Conservation (phyloP, 495 filamentous ascomycete species). For the Cercophora scortea region DNA sequence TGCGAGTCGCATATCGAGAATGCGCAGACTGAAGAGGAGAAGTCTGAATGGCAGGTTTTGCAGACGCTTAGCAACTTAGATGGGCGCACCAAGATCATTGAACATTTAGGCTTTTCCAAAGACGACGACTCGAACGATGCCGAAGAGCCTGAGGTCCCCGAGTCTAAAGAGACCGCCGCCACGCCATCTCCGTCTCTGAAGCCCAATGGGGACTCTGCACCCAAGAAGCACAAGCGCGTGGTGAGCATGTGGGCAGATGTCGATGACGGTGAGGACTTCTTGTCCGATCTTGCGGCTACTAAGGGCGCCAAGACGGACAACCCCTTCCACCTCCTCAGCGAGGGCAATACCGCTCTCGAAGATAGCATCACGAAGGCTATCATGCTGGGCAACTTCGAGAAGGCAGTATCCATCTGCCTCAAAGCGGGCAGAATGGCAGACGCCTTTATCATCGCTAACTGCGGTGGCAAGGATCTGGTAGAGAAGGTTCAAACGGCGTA, state of each 20-base stretch:
- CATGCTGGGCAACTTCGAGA: constrained; percentile 84
- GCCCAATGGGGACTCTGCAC: constrained; percentile 23
- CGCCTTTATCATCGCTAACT: constrained; percentile 97
- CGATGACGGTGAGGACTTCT: constrained; percentile 74
- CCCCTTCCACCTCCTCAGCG: constrained; percentile 60
- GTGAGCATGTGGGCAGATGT: constrained; percentile 47
- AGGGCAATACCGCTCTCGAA: constrained; percentile 72
- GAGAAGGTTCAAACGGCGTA: constrained; percentile 92
- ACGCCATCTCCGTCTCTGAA: constrained; percentile 35
- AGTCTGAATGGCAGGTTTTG: constrained; percentile 90
- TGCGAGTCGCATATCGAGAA: constrained; percentile 69
- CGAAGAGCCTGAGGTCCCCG: constrained; percentile 16
- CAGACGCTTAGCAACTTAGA: constrained; percentile 78
- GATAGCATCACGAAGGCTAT: constrained; percentile 79
- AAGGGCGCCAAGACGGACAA: constrained; percentile 46
- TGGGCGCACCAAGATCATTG: constrained; percentile 69
- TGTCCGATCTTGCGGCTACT: constrained; percentile 58
- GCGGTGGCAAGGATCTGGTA: constrained; percentile 86
- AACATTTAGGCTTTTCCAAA: constrained; percentile 79
- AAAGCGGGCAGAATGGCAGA: constrained; percentile 86
- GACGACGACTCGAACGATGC: constrained; percentile 45
- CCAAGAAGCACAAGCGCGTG: constrained; percentile 33
- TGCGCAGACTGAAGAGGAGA: constrained; percentile 80
- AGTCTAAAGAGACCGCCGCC: constrained; percentile 30
- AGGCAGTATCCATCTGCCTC: constrained; percentile 79